These are phyloP conservation scores for Diplocarpon rosae DNA, from an alignment of 2,329 filamentous ascomycete genomes.

Conservation along the genomic window DNA sequence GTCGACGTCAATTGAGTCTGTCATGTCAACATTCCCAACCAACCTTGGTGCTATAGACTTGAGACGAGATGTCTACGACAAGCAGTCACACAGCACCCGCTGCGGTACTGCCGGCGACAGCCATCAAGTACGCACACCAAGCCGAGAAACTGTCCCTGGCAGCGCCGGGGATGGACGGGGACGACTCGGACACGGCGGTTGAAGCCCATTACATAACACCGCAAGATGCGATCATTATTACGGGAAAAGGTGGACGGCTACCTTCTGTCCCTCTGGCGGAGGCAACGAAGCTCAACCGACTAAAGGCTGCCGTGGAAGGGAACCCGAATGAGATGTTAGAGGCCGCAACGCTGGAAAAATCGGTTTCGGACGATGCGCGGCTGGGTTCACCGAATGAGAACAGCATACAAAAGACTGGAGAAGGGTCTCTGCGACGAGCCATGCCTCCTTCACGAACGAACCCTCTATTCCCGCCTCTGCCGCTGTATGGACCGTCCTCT, in stretches of 20 bases:
- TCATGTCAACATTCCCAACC: slow-evolving; percentile 2
- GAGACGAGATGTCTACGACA: slow-evolving; percentile 6
- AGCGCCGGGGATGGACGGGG: slow-evolving; percentile 20
- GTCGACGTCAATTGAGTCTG: slow-evolving; percentile 1
- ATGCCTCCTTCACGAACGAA: slow-evolving; percentile 61
- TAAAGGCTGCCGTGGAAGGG: slow-evolving; percentile 39
- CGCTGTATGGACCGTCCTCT: slow-evolving; percentile 68
- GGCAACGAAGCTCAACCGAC: slow-evolving; percentile 56
- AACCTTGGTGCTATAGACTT: slow-evolving; percentile 3
- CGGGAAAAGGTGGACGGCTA: slow-evolving; percentile 52
- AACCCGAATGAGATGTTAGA: slow-evolving; percentile 25
- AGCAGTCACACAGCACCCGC: slow-evolving; percentile 1
- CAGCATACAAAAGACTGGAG: slow-evolving; percentile 34
- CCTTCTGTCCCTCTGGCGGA: slow-evolving; percentile 60
- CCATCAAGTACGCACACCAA: slow-evolving; percentile 49
- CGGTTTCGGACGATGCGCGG: slow-evolving; percentile 23
- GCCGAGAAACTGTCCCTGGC: slow-evolving; percentile 43
- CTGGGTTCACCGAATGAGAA: slow-evolving; percentile 14
- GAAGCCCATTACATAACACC: slow-evolving; percentile 57
- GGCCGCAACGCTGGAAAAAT: slow-evolving; percentile 27
- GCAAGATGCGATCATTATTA: slow-evolving; percentile 61
- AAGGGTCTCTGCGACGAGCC: slow-evolving; percentile 34
- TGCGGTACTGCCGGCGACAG: slow-evolving; percentile 20
- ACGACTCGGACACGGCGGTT: slow-evolving; percentile 37
- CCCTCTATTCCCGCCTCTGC: slow-evolving; percentile 74